Evolutionary conservation across 768 basidiomycete genomes (phyloP).

Genomic region (Kwoniella pini): DNA sequence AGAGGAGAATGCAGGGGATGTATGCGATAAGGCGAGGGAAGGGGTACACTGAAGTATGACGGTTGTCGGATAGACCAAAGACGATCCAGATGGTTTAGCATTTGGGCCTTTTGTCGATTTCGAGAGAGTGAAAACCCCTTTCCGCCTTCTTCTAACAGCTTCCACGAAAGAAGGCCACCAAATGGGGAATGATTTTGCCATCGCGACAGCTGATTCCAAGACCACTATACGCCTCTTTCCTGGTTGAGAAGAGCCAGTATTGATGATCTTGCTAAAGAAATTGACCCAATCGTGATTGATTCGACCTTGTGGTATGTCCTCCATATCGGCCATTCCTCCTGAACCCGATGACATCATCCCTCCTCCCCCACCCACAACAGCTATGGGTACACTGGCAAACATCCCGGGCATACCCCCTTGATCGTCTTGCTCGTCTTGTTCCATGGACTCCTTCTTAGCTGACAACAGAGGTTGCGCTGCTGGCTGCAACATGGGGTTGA

Average conservation of each 20-base stretch:
- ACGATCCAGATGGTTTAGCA: neutral
- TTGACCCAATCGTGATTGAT: constrained; percentile 60
- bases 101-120: constrained; percentile 52
- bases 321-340: constrained; percentile 7
- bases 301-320: constrained; percentile 12
- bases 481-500: constrained; percentile 58
- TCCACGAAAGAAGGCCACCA: constrained; percentile 82
- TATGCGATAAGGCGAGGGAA: constrained; percentile 61
- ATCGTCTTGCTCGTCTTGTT: constrained; percentile 60
- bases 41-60: constrained; percentile 89
- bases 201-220: constrained; percentile 75
- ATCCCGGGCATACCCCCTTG: constrained; percentile 34
- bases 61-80: constrained; percentile 63
- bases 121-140: constrained; percentile 59
- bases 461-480: constrained; percentile 57
- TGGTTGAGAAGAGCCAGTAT: constrained; percentile 3
- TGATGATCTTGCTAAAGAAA: constrained; percentile 48
- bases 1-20: constrained; percentile 50
- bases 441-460: constrained; percentile 29
- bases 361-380: constrained; percentile 16
- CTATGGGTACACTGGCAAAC: constrained; percentile 49
- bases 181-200: constrained; percentile 67
- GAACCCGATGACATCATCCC: constrained; percentile 9
- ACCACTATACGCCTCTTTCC: constrained; percentile 71
- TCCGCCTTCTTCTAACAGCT: constrained; percentile 74